Conservation (phyloP, 768 basidiomycete genomes). For the Grammothele lineata region DNA sequence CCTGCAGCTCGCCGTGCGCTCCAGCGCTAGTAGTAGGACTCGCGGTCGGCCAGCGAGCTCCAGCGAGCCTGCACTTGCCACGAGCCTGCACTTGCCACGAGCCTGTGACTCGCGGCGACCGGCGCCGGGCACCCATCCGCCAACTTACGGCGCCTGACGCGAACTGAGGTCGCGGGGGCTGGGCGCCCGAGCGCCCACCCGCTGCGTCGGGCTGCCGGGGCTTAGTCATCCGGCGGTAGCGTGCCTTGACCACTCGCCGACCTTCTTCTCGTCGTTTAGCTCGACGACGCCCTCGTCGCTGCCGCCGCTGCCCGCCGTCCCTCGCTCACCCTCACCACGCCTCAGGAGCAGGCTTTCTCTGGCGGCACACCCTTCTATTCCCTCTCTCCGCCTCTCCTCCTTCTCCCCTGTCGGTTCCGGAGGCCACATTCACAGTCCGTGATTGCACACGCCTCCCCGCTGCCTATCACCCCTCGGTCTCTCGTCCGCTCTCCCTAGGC, state of each 20-base stretch:
- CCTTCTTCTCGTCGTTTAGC: slow-evolving; percentile 21
- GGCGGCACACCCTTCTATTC: slow-evolving; percentile 7
- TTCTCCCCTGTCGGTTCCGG: slow-evolving; percentile 4
- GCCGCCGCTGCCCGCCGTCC: slow-evolving; percentile 5
- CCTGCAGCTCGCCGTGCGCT: too few species aligned
- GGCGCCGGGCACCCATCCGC: not conserved
- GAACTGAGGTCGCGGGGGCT: slow-evolving; percentile 4
- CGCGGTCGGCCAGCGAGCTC: too few species aligned
- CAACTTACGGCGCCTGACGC: too few species aligned
- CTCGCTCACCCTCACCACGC: not conserved
- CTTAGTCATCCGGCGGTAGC: slow-evolving; percentile 19
- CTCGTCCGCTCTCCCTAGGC: slow-evolving; percentile 2
- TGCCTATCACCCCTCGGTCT: not conserved
- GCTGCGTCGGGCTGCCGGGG: slow-evolving; percentile 7
- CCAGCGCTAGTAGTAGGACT: too few species aligned
- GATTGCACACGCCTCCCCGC: slow-evolving; percentile 7
- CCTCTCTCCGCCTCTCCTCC: slow-evolving; percentile 10
- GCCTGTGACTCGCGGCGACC: too few species aligned
- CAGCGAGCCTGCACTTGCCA: too few species aligned
- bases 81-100: too few species aligned
- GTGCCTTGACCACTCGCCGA: slow-evolving; percentile 20
- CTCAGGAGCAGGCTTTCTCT: slow-evolving; percentile 7
- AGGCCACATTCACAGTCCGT: slow-evolving; percentile 2
- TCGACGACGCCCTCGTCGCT: slow-evolving; percentile 19
- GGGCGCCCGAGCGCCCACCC: not conserved